Conservation (phyloP, 2,329 filamentous ascomycete genomes). For the Neurospora crassa region DNA sequence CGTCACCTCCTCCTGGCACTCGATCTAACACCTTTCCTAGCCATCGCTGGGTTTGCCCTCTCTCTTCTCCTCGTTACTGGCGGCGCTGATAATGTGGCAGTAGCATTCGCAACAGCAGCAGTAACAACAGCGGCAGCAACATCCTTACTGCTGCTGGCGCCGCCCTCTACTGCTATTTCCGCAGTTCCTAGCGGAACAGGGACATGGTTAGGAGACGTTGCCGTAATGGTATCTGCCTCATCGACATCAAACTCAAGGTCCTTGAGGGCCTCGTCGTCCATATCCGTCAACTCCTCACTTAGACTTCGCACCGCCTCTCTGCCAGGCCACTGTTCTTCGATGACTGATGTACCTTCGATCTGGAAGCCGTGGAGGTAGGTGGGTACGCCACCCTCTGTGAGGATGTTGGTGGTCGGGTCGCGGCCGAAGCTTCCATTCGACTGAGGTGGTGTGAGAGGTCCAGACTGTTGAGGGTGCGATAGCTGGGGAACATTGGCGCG, state of each 20-base stretch:
- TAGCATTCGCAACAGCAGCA: not conserved
- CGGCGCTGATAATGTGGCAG: not conserved
- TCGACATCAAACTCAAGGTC: conserved; percentile 51
- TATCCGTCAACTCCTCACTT: conserved; percentile 82
- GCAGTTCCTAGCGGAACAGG: not conserved
- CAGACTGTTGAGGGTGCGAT: conserved; percentile 22
- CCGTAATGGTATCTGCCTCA: conserved; percentile 33
- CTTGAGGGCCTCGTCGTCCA: conserved; percentile 83
- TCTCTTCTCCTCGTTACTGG: conserved; percentile 7
- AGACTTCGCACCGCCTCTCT: conserved; percentile 57
- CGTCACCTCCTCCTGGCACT: conserved; percentile 21
- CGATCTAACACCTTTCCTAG: conserved; percentile 24
- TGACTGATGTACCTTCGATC: conserved; percentile 67
- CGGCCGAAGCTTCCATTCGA: conserved; percentile 48
- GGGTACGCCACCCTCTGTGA: conserved; percentile 67
- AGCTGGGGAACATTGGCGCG: conserved; percentile 13
- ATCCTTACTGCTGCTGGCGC: not conserved
- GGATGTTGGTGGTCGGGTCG: conserved; percentile 34
- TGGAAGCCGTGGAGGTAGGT: conserved; percentile 85
- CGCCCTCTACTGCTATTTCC: not conserved
- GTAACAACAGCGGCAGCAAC: not conserved
- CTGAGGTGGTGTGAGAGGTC: conserved; percentile 57
- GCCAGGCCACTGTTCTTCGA: conserved; percentile 65
- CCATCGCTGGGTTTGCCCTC: conserved; percentile 12
- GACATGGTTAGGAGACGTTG: conserved; percentile 21